Evolutionary conservation across 257 asterid species (phyloP), one percentile per base, ranked within the genome.

Genomic region (Solanum pimpinellifolium): DNA sequence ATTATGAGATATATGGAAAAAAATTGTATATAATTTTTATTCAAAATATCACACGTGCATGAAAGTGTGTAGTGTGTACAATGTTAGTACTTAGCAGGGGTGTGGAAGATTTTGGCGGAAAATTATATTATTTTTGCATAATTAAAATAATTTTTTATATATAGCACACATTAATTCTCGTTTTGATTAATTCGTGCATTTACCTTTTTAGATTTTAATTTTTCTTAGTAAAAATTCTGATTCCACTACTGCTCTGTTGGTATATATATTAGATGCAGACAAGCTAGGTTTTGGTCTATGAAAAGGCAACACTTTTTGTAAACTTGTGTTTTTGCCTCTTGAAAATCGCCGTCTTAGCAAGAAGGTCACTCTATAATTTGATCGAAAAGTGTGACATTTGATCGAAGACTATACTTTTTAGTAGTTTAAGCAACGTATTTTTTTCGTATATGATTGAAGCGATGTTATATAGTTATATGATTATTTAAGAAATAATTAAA

Each of bases 161-260:
- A 52, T 52, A 6, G 62, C 2, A 52, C 0, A 52, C 1, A 2
- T 49, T 49, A 15, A 49, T 15, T 0, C 1, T 7, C 21, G 0
- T 49, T 47, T 49, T 49, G 23, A 49, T 1, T 49, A 16, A 16
- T 49, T 15, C 7, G 0, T 49, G 3, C 7, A 49, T 49, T 21
- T 15, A 16, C 0, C 6, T 16, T 1, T 49, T 49, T 3, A 49
- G 1, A 49, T 52, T 52, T 52, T 52, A 7, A 52, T 2, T 1
- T 52, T 7, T 18, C 0, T 52, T 16, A 18, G 0, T 20, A 52
- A 52, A 52, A 2, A 2, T 6, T 52, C 0, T 6, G 10, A 2
- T 23, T 6, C 0, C 10, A 18, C 4, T 16, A 16, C 3, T 52
- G 1, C 3, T 49, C 1, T 15, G 60, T 15, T 6, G 23, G 62